Evolutionary conservation across 768 basidiomycete genomes (phyloP), one percentile per base, ranked within the genome.

Genomic region (Chalciporus chontae): DNA sequence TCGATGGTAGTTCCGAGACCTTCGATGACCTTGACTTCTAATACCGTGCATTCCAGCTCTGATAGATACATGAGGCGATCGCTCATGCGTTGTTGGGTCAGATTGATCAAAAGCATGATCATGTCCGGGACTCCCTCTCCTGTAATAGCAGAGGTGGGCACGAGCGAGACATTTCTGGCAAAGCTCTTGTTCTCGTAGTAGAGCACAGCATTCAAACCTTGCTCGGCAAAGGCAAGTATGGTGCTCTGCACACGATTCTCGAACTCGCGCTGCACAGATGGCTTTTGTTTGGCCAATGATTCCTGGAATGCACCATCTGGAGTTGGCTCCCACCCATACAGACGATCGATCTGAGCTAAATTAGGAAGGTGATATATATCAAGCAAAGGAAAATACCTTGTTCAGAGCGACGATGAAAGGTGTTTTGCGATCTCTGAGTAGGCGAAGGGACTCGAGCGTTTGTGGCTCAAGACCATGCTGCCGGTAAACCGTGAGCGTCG

Each of bases 151-250:
- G 96, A 98, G 5, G 95, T 98, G 26, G 96, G 95, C 11, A 99
- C 95, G 43, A 99, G 78, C 2, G 95, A 98, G 52, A 99, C 94
- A 59, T 92, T 94, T 52, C 88, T 81, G 46, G 84, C 90, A 54
- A 96, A 86, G 71, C 80, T 93, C 76, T 91, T 95, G 83, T 99
- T 99, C 44, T 97, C 90, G 72, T 97, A 98, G 77, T 97, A 97
- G 47, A 94, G 83, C 43, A 86, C 82, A 41, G 96, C 84, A 69
- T 99, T 99, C 58, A 98, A 74, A 45, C 94, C 94, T 69, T 98
- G 93, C 67, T 99, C 94, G n/a, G 95, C 92, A 65, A 99, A 95
- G 4, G 92, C 94, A 48, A 97, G 68, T 48, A 89, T 87, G 27
- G 90, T 93, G 69, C 89, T 87, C 59, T 83, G 64, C 14, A 88